phyloP scores from a whole-genome alignment of 2,329 filamentous ascomycete species.

The Sphaerostilbella broomeana region DNA sequence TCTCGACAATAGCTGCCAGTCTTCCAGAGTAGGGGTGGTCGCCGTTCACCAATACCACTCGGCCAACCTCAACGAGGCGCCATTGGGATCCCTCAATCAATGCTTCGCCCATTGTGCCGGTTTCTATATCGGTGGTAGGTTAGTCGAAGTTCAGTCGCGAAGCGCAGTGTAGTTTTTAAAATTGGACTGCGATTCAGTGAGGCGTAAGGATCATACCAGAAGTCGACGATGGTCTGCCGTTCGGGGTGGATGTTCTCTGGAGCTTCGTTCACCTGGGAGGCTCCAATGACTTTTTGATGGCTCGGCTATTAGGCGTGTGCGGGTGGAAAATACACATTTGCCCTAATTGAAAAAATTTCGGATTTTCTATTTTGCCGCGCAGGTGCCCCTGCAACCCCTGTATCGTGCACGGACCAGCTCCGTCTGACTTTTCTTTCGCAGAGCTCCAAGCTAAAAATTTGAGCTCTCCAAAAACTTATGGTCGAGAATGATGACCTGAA shows the following conservation, averaged over 20 bases:
- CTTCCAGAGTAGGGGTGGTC: conserved; percentile 74
- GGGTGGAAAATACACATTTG: conserved; percentile 35
- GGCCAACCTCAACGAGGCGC: conserved; percentile 98
- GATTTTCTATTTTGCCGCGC: conserved; percentile 24
- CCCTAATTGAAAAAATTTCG: conserved; percentile 34
- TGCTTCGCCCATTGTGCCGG: conserved; percentile 74
- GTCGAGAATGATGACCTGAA: too few relatives aligned
- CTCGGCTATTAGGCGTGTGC: conserved; percentile 32
- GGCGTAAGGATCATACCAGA: conserved; percentile 32
- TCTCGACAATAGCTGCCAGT: conserved; percentile 93
- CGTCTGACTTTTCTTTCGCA: conserved; percentile 6
- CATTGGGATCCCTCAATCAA: conserved; percentile 76
- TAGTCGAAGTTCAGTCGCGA: conserved; percentile 24
- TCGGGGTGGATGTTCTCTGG: conserved; percentile 32
- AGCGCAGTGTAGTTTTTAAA: too few relatives aligned
- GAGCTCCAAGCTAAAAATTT: conserved; percentile 6
- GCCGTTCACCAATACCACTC: conserved; percentile 83
- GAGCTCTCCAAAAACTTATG: conserved; percentile 8
- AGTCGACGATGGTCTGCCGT: conserved; percentile 33
- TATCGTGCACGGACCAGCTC: conserved; percentile 14
- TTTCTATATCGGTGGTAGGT: conserved; percentile 24
- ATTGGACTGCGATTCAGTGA: conserved; percentile 19
- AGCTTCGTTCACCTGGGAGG: conserved; percentile 31
- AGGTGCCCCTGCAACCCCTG: not conserved
- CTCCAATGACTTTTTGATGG: conserved; percentile 36